These are phyloP conservation scores for Tetrahymena thermophila DNA, from an alignment of 73 alveolate genomes.

Conservation along the genomic window DNA sequence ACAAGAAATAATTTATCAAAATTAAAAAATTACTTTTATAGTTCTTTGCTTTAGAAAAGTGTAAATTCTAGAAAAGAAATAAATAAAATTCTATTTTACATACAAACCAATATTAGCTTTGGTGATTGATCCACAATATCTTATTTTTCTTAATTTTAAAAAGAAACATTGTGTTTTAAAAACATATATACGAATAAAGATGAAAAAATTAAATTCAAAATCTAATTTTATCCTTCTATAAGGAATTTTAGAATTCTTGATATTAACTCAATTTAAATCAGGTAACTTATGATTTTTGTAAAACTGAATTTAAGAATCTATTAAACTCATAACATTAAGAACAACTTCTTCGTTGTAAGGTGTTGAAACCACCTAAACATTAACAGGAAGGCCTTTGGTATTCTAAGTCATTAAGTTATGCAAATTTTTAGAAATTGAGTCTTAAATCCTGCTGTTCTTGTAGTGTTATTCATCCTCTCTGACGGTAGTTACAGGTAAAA, in stretches of 20 bases:
- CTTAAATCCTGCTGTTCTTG: neutral
- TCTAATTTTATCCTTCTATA: neutral
- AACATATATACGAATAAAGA: no score
- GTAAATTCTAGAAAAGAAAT: no score
- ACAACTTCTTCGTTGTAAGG: neutral
- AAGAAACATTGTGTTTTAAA: no score
- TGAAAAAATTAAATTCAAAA: no score
- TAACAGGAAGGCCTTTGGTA: neutral
- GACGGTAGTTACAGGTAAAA: neutral
- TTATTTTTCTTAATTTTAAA: no score
- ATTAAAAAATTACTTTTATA: no score
- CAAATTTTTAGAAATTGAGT: neutral
- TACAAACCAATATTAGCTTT: no score
- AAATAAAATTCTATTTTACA: no score
- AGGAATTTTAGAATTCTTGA: neutral
- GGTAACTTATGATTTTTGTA: neutral
- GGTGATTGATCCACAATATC: no score
- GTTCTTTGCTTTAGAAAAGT: no score
- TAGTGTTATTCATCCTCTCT: neutral
- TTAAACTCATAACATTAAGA: neutral
- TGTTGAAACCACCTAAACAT: neutral
- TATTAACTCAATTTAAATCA: neutral
- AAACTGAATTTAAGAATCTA: neutral
- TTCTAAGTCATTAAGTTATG: neutral
- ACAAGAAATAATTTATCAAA: no score